A percentile compares a stretch with the other conserved stretches of the same genome.
phyloP scores from a whole-genome alignment of 1,284 basidiomycete species.

The Trametes polyzona region DNA sequence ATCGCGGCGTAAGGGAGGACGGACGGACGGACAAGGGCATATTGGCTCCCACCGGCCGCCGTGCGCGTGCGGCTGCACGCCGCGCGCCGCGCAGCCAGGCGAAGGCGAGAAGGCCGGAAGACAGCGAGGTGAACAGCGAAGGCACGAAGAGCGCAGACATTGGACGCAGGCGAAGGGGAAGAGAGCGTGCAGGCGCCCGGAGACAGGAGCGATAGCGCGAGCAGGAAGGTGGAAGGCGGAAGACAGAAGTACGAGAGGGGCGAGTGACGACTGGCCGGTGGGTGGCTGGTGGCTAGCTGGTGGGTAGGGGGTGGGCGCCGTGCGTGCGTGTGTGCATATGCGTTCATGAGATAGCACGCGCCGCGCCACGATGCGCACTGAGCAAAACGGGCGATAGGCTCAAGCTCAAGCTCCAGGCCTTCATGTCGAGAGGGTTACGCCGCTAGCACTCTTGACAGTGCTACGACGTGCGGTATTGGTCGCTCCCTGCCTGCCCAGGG shows the following conservation, averaged over 20 bases:
- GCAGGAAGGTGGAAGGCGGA: not conserved
- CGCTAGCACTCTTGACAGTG: too few species aligned
- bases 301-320: not conserved
- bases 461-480: too few species aligned
- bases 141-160: too few species aligned
- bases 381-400: not conserved
- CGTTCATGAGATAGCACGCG: not conserved
- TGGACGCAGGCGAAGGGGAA: not conserved
- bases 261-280: not conserved
- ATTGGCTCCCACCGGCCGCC: conserved; percentile 19
- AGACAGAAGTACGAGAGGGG: not conserved
- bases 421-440: too few species aligned
- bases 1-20: too few species aligned
- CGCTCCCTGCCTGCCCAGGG: too few species aligned
- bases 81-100: not conserved
- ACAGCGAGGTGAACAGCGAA: not conserved
- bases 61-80: not conserved
- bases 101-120: not conserved
- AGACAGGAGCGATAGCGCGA: not conserved
- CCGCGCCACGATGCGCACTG: not conserved
- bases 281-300: too few species aligned
- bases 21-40: conserved; percentile 13
- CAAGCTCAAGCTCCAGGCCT: conserved; percentile 8
- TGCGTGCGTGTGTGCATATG: too few species aligned
- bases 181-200: not conserved